Evolutionary conservation across 768 basidiomycete genomes (phyloP).

Genomic region (Suillus subalutaceus): DNA sequence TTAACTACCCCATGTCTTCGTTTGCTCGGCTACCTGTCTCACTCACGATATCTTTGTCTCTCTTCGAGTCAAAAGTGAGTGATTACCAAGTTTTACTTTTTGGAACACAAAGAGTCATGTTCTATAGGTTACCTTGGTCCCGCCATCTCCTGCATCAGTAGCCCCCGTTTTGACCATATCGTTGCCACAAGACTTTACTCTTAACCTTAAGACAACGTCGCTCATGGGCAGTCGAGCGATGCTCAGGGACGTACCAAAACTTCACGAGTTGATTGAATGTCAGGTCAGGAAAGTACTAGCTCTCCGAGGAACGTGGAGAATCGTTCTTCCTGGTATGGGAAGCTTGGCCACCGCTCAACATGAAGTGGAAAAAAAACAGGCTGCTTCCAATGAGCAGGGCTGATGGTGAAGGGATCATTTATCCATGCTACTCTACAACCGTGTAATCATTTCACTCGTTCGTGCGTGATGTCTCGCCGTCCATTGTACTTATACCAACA

Average conservation of each 20-base stretch:
- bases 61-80: constrained; percentile 70
- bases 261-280: constrained; percentile 91
- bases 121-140: constrained; percentile 60
- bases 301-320: constrained; percentile 62
- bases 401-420: background rate
- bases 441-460: constrained; percentile 1
- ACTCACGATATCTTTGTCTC: constrained; percentile 74
- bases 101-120: constrained; percentile 5
- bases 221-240: constrained; percentile 97
- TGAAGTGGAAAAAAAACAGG: constrained; percentile 35
- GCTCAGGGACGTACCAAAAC: constrained; percentile 94
- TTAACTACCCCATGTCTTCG: constrained; percentile 81
- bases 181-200: constrained; percentile 83
- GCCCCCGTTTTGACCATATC: constrained; percentile 69
- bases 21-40: constrained; percentile 85
- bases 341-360: constrained; percentile 29
- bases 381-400: background rate
- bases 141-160: constrained; percentile 55
- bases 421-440: background rate
- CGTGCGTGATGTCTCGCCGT: background rate
- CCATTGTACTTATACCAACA: constrained; percentile 6
- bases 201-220: constrained; percentile 86
- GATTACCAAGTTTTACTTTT: constrained; percentile 10
- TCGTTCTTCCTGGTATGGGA: constrained; percentile 67
- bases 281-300: constrained; percentile 74